A percentile compares a stretch with the other conserved stretches of the same genome.
phyloP scores from a whole-genome alignment of 352 stramenopile genomes.

The Globisporangium okanoganense region DNA sequence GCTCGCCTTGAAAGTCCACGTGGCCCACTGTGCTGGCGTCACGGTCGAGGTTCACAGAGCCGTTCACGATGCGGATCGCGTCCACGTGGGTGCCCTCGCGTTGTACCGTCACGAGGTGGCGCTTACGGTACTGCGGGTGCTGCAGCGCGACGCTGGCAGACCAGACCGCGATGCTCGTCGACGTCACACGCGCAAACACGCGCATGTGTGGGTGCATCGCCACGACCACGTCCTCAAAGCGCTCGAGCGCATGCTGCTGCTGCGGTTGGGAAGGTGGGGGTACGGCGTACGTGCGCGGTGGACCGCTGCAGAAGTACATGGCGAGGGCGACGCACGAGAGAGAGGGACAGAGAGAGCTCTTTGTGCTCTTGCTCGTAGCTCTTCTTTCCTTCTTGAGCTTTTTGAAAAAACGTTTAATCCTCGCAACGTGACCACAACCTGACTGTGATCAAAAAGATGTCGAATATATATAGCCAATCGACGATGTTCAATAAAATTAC shows the following conservation, averaged over 20 bases:
- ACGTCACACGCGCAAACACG: slow-evolving; percentile 59
- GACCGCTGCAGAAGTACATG: slow-evolving; percentile 76
- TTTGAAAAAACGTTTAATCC: neutral
- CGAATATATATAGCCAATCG: neutral
- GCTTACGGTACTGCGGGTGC: slow-evolving; percentile 25
- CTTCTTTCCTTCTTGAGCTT: neutral
- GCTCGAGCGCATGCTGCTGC: slow-evolving; percentile 11
- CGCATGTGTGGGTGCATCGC: slow-evolving; percentile 45
- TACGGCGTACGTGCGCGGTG: slow-evolving; percentile 55
- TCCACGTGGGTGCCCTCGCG: slow-evolving; percentile 26
- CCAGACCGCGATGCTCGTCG: slow-evolving; percentile 42
- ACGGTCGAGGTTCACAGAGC: neutral
- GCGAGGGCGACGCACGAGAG: neutral
- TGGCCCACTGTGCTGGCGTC: slow-evolving; percentile 12
- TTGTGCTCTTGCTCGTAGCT: neutral
- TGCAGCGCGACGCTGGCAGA: slow-evolving; percentile 21
- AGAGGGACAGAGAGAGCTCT: neutral
- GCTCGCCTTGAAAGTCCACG: slow-evolving; percentile 6
- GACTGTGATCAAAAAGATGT: neutral
- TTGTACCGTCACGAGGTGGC: slow-evolving; percentile 32
- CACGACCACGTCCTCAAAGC: slow-evolving; percentile 44
- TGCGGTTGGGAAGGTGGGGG: neutral
- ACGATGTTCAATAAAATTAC: no score
- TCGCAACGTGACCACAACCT: neutral
- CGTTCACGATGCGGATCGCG: neutral